Evolutionary conservation across 345 rosid species (phyloP).

Genomic region (Camelina laxa): DNA sequence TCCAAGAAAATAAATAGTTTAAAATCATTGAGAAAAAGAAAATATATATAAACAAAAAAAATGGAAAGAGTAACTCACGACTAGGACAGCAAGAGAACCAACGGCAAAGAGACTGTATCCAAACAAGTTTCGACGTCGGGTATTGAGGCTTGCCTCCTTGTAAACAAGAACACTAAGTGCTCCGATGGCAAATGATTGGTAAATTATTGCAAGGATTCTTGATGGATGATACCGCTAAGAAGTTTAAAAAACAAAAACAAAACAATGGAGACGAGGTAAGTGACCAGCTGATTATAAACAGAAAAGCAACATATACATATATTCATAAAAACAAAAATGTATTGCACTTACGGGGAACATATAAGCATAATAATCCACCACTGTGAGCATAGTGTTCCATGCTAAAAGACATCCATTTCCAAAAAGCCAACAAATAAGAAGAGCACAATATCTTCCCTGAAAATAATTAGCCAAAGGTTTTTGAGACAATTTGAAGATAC

Average conservation of each 20-base stretch:
- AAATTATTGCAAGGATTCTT: conserved; percentile 72
- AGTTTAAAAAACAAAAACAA: conserved; percentile 1
- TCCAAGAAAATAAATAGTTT: neutral
- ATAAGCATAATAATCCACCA: conserved; percentile 57
- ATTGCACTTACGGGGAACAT: conserved; percentile 18
- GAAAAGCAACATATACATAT: neutral
- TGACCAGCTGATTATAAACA: neutral
- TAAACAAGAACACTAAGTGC: conserved; percentile 59
- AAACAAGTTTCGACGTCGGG: conserved; percentile 63
- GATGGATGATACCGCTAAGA: conserved; percentile 78
- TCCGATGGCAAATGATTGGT: conserved; percentile 70
- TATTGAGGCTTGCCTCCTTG: conserved; percentile 65
- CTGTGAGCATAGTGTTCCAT: conserved; percentile 77
- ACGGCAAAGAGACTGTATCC: conserved; percentile 68
- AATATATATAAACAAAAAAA: too few relatives aligned
- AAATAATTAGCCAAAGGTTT: neutral
- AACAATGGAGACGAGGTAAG: neutral
- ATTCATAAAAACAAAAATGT: neutral
- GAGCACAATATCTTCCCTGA: conserved; percentile 59
- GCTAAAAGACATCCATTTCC: conserved; percentile 74
- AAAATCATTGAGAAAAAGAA: too few relatives aligned
- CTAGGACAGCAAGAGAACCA: conserved; percentile 53
- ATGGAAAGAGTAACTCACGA: conserved; percentile 52
- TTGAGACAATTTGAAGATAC: neutral
- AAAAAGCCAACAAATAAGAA: conserved; percentile 66